Conservation (phyloP, 2,329 filamentous ascomycete genomes). For the Aspergillus floridensis region DNA sequence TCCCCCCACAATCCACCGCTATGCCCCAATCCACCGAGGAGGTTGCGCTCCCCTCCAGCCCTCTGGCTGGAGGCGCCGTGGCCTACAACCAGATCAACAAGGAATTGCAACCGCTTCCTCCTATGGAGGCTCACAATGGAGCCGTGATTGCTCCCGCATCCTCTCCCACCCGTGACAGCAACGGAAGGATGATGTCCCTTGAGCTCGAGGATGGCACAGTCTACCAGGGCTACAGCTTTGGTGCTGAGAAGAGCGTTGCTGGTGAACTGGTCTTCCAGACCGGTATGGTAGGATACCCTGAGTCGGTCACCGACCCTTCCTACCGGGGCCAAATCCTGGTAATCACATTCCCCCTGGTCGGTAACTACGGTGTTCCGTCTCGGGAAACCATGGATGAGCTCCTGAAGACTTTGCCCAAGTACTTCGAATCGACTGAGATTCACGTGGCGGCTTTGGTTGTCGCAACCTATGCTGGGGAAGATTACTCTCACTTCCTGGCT, state of each 20-base stretch:
- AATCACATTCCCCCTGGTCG: conserved; percentile 90
- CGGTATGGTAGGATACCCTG: conserved; percentile 97
- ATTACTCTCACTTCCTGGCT: conserved; percentile 92
- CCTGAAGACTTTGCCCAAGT: conserved; percentile 77
- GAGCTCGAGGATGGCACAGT: conserved; percentile 89
- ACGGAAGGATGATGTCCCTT: conserved; percentile 70
- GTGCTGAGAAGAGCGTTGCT: conserved; percentile 87
- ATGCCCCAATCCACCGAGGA: conserved; percentile 35
- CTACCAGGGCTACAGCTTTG: conserved; percentile 95
- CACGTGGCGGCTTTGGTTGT: conserved; percentile 91
- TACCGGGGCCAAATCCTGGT: conserved; percentile 94
- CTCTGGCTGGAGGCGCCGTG: conserved; percentile 41
- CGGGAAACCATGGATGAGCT: conserved; percentile 81
- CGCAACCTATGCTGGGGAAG: conserved; percentile 88
- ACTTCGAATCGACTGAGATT: conserved; percentile 91
- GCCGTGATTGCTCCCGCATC: conserved; percentile 57
- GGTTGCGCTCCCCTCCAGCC: conserved; percentile 37
- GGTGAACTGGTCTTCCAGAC: conserved; percentile 99
- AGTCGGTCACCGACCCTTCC: conserved; percentile 85
- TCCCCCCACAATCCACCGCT: conserved; percentile 24
- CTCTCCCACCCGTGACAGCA: conserved; percentile 53
- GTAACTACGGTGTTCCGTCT: conserved; percentile 95
- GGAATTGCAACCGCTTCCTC: conserved; percentile 31
- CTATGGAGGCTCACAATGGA: conserved; percentile 31
- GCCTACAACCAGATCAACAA: conserved; percentile 35